Conservation (phyloP, 768 basidiomycete genomes). For the Hericium erinaceus region DNA sequence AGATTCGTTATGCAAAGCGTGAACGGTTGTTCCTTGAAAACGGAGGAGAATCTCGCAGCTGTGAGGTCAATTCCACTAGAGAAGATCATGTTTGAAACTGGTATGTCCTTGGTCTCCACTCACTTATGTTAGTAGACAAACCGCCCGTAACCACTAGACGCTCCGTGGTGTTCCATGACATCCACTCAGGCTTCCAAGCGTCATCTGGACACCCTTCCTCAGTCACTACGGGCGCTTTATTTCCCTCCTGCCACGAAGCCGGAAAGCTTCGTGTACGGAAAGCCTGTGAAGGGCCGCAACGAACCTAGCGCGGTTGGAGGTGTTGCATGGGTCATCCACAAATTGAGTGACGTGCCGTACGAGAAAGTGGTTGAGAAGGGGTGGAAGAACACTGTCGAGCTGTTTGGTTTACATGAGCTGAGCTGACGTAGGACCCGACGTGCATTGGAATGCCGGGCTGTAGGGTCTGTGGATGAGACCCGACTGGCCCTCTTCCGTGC, state of each 20-base stretch:
- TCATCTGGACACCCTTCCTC: constrained; percentile 39
- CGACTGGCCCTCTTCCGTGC: too few relatives aligned
- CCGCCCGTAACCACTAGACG: constrained; percentile 31
- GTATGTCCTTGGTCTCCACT: constrained; percentile 23
- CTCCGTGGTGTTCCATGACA: constrained; percentile 68
- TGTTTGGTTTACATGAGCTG: constrained; percentile 46
- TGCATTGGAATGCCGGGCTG: too few relatives aligned
- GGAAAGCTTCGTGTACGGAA: constrained; percentile 49
- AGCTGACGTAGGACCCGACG: too few relatives aligned
- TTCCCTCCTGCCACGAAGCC: constrained; percentile 43
- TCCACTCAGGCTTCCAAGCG: constrained; percentile 52
- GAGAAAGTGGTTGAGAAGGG: constrained; percentile 47
- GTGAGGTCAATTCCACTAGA: constrained; percentile 49
- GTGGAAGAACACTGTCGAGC: constrained; percentile 52
- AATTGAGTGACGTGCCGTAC: constrained; percentile 35
- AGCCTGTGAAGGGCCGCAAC: constrained; percentile 67
- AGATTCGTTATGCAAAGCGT: constrained; percentile 27
- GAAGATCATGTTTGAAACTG: constrained; percentile 65
- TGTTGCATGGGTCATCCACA: constrained; percentile 64
- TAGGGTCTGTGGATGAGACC: too few relatives aligned
- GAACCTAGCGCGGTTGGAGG: constrained; percentile 60
- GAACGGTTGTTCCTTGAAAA: constrained; percentile 76
- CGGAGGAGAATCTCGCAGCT: constrained; percentile 49
- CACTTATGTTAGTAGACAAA: not conserved
- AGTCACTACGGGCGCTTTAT: constrained; percentile 36